A percentile compares a stretch with the other conserved stretches of the same genome.
These are phyloP conservation scores for Polygonum maritimum DNA, from an alignment of 148 eudicot genomes.

Conservation along the genomic window DNA sequence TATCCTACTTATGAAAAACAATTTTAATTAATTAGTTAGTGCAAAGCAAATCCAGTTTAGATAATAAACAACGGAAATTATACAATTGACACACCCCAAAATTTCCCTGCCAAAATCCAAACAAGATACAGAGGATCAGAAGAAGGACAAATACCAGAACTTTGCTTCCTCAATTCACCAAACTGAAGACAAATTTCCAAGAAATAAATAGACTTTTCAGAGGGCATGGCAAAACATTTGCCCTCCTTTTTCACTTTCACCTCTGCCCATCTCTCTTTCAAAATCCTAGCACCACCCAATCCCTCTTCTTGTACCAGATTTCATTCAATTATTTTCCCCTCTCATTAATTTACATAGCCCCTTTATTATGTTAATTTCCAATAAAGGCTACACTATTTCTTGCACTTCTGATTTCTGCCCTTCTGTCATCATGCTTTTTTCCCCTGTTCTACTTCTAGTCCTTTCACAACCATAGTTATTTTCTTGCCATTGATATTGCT, in stretches of 20 bases:
- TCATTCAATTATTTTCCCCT: neutral
- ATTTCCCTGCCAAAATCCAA: no score
- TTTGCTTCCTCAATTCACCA: neutral
- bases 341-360: neutral
- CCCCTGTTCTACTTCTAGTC: neutral
- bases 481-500: no score
- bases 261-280: constrained; percentile 5
- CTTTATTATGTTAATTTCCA: neutral
- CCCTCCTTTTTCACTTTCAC: constrained; percentile 1
- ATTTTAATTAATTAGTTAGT: no score
- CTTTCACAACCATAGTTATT: neutral
- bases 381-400: neutral
- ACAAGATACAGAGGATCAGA: neutral
- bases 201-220: neutral
- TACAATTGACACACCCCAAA: no score
- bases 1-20: no score
- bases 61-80: no score
- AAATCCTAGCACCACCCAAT: neutral
- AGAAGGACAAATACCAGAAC: neutral
- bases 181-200: neutral
- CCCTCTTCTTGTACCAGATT: neutral
- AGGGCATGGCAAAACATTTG: constrained; percentile 9
- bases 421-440: neutral
- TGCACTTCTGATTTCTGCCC: neutral
- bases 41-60: no score